Percentiles rank a stretch among this genome's conserved stretches.
These are phyloP conservation scores for Pyrenophora graminea DNA, from an alignment of 2,329 filamentous ascomycete genomes.

Conservation along the genomic window DNA sequence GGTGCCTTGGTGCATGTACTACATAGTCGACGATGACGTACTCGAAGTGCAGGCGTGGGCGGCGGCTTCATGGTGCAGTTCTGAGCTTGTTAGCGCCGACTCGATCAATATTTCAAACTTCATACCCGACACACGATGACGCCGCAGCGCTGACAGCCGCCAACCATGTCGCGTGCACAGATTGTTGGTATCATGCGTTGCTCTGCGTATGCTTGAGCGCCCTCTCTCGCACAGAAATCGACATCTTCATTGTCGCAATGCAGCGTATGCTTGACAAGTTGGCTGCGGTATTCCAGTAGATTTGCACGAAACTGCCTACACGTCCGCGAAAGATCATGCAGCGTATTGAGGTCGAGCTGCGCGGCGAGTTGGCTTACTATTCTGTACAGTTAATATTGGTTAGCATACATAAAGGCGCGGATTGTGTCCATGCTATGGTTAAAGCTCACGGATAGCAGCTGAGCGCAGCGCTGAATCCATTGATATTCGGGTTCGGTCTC, in stretches of 20 bases:
- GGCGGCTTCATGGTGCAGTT: conserved; percentile 90
- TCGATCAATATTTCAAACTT: conserved; percentile 6
- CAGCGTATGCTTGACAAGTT: conserved; percentile 74
- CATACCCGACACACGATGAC: conserved; percentile 80
- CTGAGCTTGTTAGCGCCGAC: conserved; percentile 53
- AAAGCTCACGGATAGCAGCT: conserved; percentile 70
- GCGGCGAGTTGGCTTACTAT: conserved; percentile 76
- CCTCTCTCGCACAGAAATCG: conserved; percentile 59
- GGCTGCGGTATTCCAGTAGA: conserved; percentile 75
- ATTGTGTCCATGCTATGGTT: conserved; percentile 38
- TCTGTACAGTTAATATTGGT: conserved; percentile 54
- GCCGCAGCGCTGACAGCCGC: conserved; percentile 77
- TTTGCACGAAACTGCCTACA: conserved; percentile 79
- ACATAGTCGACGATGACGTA: conserved; percentile 82
- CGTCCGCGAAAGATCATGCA: conserved; percentile 80
- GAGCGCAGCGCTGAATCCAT: conserved; percentile 64
- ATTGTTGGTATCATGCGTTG: conserved; percentile 47
- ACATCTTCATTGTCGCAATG: conserved; percentile 74
- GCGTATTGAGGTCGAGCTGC: conserved; percentile 81
- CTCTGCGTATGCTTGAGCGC: conserved; percentile 35
- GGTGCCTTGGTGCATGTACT: conserved; percentile 73
- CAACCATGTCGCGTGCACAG: conserved; percentile 88
- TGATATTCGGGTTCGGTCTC: conserved; percentile 58
- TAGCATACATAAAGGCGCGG: conserved; percentile 35
- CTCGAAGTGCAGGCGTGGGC: conserved; percentile 66